phyloP scores from a whole-genome alignment of 257 asterid genomes.

The Petrea volubilis region DNA sequence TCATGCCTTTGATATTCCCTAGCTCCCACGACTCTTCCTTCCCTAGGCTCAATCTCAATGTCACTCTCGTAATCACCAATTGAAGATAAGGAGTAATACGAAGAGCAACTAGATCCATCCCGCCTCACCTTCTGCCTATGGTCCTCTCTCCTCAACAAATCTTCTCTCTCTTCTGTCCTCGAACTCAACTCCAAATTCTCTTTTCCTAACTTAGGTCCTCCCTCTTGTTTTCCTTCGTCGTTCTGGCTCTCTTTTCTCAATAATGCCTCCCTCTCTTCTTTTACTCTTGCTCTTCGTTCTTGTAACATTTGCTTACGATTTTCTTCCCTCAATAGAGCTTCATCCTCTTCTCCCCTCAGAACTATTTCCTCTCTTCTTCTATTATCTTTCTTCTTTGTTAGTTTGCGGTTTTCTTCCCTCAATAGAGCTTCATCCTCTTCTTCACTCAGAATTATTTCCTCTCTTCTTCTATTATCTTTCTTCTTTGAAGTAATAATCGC shows the following conservation, averaged over 20 bases:
- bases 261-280: constrained; percentile 32
- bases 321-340: constrained; percentile 22
- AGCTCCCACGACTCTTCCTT: constrained; percentile 38
- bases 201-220: constrained; percentile 23
- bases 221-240: constrained; percentile 21
- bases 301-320: constrained; percentile 25
- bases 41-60: constrained; percentile 44
- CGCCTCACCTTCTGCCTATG: constrained; percentile 49
- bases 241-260: constrained; percentile 30
- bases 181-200: constrained; percentile 40
- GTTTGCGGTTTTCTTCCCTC: constrained; percentile 27
- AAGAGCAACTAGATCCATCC: constrained; percentile 79
- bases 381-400: no score
- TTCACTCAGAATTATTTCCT: constrained; percentile 30
- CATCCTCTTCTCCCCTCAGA: constrained; percentile 25
- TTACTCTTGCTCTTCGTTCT: constrained; percentile 24
- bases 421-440: constrained; percentile 22
- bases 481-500: constrained; percentile 31
- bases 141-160: constrained; percentile 40
- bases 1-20: constrained; percentile 34
- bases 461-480: constrained; percentile 41
- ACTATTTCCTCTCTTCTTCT: constrained; percentile 37
- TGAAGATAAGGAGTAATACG: constrained; percentile 75
- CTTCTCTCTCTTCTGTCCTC: constrained; percentile 45
- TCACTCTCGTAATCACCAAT: constrained; percentile 54